These are phyloP conservation scores for Salmacisia buchloeana DNA, from an alignment of 1,284 basidiomycete genomes.

Conservation along the genomic window DNA sequence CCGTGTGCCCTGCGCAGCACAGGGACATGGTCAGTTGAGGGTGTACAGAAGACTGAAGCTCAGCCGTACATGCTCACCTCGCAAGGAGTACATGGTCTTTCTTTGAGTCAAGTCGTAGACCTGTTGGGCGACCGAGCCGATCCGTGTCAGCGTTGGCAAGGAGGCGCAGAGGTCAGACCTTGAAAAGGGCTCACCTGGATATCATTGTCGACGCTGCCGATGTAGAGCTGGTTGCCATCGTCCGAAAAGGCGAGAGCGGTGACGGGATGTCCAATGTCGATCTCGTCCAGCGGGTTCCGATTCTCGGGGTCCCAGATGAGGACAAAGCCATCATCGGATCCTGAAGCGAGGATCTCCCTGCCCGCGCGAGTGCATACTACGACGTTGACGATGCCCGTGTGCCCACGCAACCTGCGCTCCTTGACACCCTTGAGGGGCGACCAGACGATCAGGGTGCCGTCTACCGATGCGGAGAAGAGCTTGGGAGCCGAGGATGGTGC, in stretches of 20 bases:
- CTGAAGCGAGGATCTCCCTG: slow-evolving; percentile 34
- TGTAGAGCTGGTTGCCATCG: slow-evolving; percentile 45
- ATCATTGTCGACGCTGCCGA: slow-evolving; percentile 49
- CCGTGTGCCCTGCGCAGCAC: too few relatives aligned
- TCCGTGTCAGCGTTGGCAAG: background rate
- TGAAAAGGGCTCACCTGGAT: slow-evolving; percentile 28
- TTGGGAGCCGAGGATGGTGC: slow-evolving; percentile 18
- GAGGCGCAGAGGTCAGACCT: background rate
- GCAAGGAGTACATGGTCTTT: slow-evolving; percentile 30
- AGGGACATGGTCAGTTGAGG: slow-evolving; percentile 12
- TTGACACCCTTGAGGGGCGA: slow-evolving; percentile 34
- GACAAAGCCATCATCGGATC: slow-evolving; percentile 45
- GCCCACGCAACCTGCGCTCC: slow-evolving; percentile 39
- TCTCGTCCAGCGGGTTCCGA: slow-evolving; percentile 32
- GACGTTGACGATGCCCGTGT: slow-evolving; percentile 44
- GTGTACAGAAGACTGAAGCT: too few relatives aligned
- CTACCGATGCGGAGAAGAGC: slow-evolving; percentile 46
- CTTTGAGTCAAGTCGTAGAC: slow-evolving; percentile 40
- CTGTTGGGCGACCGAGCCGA: slow-evolving; percentile 6
- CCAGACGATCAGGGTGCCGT: slow-evolving; percentile 46
- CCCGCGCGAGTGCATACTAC: slow-evolving; percentile 35
- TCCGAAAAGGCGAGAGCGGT: slow-evolving; percentile 46
- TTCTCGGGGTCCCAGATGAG: slow-evolving; percentile 43
- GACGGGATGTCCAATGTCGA: slow-evolving; percentile 47
- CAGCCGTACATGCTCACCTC: too few relatives aligned